These are phyloP conservation scores for Cenchrus americanus DNA, from an alignment of 176 grass and related monocot genomes.

Conservation along the genomic window DNA sequence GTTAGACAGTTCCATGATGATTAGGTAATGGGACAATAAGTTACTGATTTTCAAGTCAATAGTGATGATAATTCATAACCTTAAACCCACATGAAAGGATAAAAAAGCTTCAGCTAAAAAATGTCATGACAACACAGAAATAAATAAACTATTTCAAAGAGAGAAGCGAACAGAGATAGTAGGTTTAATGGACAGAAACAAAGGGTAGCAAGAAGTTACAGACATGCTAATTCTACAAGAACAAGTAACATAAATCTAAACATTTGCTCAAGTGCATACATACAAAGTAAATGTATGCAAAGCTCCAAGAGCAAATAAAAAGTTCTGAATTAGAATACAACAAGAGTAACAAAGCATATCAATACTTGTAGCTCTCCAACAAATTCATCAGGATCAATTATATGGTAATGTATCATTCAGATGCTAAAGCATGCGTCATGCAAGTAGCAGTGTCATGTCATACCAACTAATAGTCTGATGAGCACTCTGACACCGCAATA, in stretches of 20 bases:
- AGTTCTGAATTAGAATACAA: neutral
- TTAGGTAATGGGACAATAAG: neutral
- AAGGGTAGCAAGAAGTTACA: neutral
- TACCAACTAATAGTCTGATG: neutral
- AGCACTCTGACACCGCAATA: conserved; percentile 3
- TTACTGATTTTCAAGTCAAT: conserved; percentile 14
- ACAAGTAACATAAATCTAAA: neutral
- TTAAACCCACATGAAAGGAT: neutral
- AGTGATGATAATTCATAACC: neutral
- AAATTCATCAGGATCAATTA: neutral
- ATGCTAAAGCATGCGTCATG: conserved; percentile 6
- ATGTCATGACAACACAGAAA: neutral
- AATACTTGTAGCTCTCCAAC: neutral
- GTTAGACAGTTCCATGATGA: conserved; percentile 6
- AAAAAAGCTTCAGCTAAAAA: conserved; percentile 13
- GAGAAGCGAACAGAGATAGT: neutral
- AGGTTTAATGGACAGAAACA: neutral
- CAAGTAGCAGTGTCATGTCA: neutral
- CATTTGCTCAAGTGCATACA: neutral
- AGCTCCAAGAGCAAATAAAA: neutral
- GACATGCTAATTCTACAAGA: conserved; percentile 16
- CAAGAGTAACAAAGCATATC: conserved; percentile 1
- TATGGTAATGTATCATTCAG: neutral
- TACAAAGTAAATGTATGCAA: conserved; percentile 20
- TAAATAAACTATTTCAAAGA: conserved; percentile 11